Base-by-base conservation (phyloP, 169 alveolate species). In the Plasmodium berghei region DNA sequence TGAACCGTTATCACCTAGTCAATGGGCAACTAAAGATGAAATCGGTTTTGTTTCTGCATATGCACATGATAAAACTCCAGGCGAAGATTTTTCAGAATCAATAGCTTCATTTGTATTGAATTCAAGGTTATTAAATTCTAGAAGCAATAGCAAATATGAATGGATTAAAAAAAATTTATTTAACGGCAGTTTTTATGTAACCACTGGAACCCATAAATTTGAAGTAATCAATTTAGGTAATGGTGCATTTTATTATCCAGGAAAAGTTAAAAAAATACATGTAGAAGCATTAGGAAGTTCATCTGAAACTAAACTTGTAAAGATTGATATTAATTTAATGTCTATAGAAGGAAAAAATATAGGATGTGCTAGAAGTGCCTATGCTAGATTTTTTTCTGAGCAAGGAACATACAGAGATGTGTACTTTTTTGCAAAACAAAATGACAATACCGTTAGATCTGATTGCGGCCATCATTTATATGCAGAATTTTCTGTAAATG, bases 41-140 rank as follows among this genome's bases (percentile, higher is more conserved):
- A 77, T 87, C 10, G 92, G 87, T 45, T 94, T 94, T 66, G 96
- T 94, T 28, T 87, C 90, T 48, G 94, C 95, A 6, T 94, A 94
- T 74, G 93, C 95, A 6, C 96, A 94, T 92, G 92, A 94, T 72
- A 94, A 94, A 71, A 94, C 92, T 70, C 96, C 96, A 18, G 74
- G 67, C 2, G 96, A 94, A 67, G 96, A 94, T 66, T 94, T 94
- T 77, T 94, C 96, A 59, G 91, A 93, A 52, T 86, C 94, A 34
- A 54, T 94, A 18, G 93, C 96, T 16, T 75, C 93, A 18, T 94
- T 87, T 66, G 95, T 94, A 12, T 87, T 94, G 61, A 94, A 92
- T 46, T 94, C 95, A n/a, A 90, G 34, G 48, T 61, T 75, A 58
- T 74, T 94, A 18, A 87, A 72, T 55, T 88, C 94, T 54, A 28